Evolutionary conservation across 129 eudicot species (phyloP).

Genomic region (Apium graveolens): DNA sequence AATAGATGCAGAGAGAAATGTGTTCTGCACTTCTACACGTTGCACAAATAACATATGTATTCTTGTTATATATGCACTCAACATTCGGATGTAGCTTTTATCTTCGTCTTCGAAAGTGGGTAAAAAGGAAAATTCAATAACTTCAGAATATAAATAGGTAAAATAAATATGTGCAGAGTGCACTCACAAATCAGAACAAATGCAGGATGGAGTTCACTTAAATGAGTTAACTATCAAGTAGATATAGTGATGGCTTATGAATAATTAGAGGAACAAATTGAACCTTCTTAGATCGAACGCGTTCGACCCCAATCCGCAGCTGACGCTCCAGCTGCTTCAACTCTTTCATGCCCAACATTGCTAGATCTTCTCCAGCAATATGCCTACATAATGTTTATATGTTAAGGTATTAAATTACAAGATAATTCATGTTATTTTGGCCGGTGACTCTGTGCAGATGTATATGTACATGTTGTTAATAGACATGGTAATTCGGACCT

Average conservation of each 20-base stretch:
- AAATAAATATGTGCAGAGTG: neutral
- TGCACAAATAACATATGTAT: neutral
- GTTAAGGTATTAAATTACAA: neutral
- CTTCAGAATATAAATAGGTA: no score
- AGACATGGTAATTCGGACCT: conserved; percentile 14
- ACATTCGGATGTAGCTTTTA: no score
- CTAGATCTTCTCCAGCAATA: conserved; percentile 62
- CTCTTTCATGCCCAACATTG: conserved; percentile 60
- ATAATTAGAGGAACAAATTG: neutral
- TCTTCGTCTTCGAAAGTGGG: no score
- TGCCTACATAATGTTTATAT: conserved; percentile 20
- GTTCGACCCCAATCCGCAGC: conserved; percentile 58
- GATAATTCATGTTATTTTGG: neutral
- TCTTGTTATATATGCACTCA: neutral
- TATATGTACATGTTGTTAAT: neutral
- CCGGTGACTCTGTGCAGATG: neutral
- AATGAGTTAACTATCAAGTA: neutral
- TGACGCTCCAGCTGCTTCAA: conserved; percentile 68
- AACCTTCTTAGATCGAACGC: conserved; percentile 67
- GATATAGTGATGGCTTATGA: neutral
- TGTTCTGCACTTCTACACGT: neutral
- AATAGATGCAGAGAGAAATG: neutral
- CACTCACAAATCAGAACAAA: neutral
- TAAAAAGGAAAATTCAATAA: no score
- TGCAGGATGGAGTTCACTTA: neutral